phyloP scores from a whole-genome alignment of 768 basidiomycete species.

The Lactifluus piperatus region DNA sequence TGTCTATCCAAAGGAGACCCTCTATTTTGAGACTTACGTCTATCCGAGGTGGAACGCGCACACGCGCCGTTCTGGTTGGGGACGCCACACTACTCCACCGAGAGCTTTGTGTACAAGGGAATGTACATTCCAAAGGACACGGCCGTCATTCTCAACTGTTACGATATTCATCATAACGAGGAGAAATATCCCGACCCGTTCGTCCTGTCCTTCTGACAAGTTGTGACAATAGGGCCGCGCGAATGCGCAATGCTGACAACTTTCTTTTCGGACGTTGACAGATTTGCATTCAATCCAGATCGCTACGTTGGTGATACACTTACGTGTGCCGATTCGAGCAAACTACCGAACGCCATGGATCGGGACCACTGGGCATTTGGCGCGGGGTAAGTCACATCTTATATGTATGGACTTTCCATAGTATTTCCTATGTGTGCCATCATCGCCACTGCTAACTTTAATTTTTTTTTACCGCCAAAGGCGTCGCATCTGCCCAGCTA shows the following conservation, averaged over 20 bases:
- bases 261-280: neutral
- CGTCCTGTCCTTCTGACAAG: slow-evolving; percentile 18
- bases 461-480: slow-evolving; percentile 10
- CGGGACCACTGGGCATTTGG: too few species aligned
- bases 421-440: neutral
- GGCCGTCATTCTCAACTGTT: slow-evolving; percentile 24
- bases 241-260: neutral
- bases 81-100: too few species aligned
- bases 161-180: slow-evolving; percentile 25
- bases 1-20: neutral
- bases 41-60: slow-evolving; percentile 21
- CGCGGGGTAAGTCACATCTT: slow-evolving; percentile 31
- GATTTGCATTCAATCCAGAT: slow-evolving; percentile 28
- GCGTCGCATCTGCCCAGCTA: slow-evolving; percentile 36
- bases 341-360: too few species aligned
- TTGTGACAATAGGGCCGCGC: too few species aligned
- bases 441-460: too few species aligned
- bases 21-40: neutral
- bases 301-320: slow-evolving; percentile 32
- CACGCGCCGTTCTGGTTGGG: too few species aligned
- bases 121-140: too few species aligned
- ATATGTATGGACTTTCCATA: neutral
- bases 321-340: slow-evolving; percentile 37
- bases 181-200: slow-evolving; percentile 34
- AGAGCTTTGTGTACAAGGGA: too few species aligned